phyloP scores from a whole-genome alignment of 1,139 yeast genomes.

The Yamadazyma spencermartinsiae region DNA sequence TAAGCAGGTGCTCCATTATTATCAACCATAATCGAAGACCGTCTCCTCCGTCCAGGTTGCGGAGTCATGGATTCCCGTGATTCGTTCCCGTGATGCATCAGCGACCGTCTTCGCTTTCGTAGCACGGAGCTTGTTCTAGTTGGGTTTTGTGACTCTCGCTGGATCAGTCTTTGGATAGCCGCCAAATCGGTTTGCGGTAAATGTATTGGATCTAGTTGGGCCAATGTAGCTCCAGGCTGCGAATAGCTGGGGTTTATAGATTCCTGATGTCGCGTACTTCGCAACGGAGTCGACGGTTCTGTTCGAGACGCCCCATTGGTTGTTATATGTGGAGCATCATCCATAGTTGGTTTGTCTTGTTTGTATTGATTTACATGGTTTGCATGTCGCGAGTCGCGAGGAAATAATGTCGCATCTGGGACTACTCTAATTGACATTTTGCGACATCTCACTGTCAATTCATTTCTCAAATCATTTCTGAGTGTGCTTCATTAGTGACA shows the following conservation, averaged over 20 bases:
- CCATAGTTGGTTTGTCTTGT: too few species aligned
- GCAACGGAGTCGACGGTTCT: slow-evolving; percentile 34
- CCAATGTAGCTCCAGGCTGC: slow-evolving; percentile 2
- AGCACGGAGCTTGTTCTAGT: background rate
- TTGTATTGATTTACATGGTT: too few species aligned
- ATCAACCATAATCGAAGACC: slow-evolving; percentile 33
- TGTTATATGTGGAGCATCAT: too few species aligned
- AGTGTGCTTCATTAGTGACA: background rate
- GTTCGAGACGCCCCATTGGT: slow-evolving; percentile 14
- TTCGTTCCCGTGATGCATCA: background rate
- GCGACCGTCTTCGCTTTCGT: background rate
- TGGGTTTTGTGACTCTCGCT: background rate
- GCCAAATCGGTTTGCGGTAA: slow-evolving; percentile 33
- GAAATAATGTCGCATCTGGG: too few species aligned
- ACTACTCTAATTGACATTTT: too few species aligned
- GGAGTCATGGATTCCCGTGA: slow-evolving; percentile 3
- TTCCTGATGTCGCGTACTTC: slow-evolving; percentile 9
- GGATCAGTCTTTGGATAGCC: slow-evolving; percentile 11
- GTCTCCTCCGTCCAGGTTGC: slow-evolving; percentile 20
- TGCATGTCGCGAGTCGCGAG: too few species aligned
- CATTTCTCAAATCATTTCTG: background rate
- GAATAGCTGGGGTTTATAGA: slow-evolving; percentile 4
- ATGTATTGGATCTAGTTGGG: slow-evolving; percentile 12
- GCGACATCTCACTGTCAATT: background rate
- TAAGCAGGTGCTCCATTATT: slow-evolving; percentile 25